Percentiles rank a stretch among this genome's conserved stretches.
phyloP scores from a whole-genome alignment of 2,329 filamentous ascomycete genomes.

The Aspergillus sojae region DNA sequence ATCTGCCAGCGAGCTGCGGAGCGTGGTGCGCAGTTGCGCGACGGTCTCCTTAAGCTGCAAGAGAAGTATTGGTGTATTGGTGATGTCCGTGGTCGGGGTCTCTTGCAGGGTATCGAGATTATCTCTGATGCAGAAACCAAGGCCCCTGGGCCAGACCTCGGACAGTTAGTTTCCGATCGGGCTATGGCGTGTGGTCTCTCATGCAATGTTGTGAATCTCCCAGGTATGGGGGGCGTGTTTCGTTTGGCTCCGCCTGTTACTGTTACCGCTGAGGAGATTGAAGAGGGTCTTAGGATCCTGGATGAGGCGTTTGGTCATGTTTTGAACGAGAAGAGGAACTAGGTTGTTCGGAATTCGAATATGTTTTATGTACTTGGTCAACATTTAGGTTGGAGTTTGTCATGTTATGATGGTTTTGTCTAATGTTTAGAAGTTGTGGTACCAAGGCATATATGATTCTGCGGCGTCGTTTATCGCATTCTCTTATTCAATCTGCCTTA shows the following conservation, averaged over 20 bases:
- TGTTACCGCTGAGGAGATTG: conserved; percentile 54
- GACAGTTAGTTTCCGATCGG: conserved; percentile 49
- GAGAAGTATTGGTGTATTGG: conserved; percentile 63
- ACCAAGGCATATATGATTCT: no score
- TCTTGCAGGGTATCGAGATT: conserved; percentile 63
- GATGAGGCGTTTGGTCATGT: conserved; percentile 55
- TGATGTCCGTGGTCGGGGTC: conserved; percentile 61
- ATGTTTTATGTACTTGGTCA: no score
- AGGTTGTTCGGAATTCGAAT: no score
- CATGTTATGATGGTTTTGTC: not conserved
- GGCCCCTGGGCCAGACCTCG: conserved; percentile 51
- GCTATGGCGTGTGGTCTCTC: conserved; percentile 58
- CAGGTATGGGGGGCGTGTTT: conserved; percentile 60
- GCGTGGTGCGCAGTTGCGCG: conserved; percentile 52
- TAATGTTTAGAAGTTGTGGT: no score
- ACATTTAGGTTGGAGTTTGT: no score
- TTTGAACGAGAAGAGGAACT: not conserved
- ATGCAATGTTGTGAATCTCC: conserved; percentile 59
- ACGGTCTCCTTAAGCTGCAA: conserved; percentile 51
- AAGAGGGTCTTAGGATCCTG: conserved; percentile 57
- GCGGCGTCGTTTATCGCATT: no score
- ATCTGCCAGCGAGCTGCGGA: conserved; percentile 51
- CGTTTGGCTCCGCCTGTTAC: conserved; percentile 64
- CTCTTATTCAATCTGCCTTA: no score
- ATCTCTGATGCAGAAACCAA: conserved; percentile 55